Conservation (phyloP, 441 rosid species). For the Sinapis alba region DNA sequence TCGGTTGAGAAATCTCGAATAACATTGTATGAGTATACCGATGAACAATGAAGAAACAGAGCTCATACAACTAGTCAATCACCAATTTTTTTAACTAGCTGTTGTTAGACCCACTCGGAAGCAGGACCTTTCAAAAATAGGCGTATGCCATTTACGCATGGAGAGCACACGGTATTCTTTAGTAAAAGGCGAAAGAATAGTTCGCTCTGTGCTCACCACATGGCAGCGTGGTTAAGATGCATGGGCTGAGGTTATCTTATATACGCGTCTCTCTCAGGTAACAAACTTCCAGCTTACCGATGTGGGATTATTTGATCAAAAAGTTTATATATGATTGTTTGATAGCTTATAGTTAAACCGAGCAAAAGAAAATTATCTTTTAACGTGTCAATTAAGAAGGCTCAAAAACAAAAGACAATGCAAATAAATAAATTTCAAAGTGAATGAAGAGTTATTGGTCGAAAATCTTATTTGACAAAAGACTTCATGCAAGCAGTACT, state of each 20-base stretch:
- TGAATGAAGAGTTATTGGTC: neutral
- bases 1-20: neutral
- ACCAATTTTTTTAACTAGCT: neutral
- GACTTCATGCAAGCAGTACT: neutral
- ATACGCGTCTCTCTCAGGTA: neutral
- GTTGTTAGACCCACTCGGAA: slow-evolving; percentile 5
- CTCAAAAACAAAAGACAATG: neutral
- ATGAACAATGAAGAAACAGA: neutral
- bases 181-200: slow-evolving; percentile 81
- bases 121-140: slow-evolving; percentile 28
- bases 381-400: neutral
- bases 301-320: neutral
- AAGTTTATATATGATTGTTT: neutral
- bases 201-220: slow-evolving; percentile 64
- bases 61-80: neutral
- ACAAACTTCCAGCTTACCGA: neutral
- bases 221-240: neutral
- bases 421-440: neutral
- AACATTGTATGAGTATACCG: neutral
- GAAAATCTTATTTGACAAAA: neutral
- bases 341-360: neutral
- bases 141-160: slow-evolving; percentile 24
- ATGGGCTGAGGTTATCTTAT: neutral
- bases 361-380: neutral
- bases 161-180: slow-evolving; percentile 64